phyloP scores from a whole-genome alignment of 2,329 filamentous ascomycete species.

The Diaporthe sp. region DNA sequence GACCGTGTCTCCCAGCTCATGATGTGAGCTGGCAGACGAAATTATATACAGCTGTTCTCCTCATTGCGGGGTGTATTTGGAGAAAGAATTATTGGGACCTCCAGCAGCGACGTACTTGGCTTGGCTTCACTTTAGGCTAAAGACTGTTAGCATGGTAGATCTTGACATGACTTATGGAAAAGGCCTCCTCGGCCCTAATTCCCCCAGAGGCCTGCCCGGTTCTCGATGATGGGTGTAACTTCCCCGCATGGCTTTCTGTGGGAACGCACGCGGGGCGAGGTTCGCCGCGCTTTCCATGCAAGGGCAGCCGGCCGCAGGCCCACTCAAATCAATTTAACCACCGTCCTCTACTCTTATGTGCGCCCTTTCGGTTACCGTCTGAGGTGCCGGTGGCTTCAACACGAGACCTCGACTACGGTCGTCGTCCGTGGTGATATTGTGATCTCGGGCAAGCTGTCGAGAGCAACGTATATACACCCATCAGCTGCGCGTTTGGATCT shows the following conservation, averaged over 20 bases:
- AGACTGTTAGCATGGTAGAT: slow-evolving; percentile 8
- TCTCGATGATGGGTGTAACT: neutral
- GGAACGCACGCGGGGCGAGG: neutral
- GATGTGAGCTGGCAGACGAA: neutral
- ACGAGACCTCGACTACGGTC: no score
- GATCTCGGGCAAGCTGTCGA: no score
- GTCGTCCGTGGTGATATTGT: no score
- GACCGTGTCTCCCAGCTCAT: neutral
- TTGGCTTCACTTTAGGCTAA: slow-evolving; percentile 17
- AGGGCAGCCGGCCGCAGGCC: neutral
- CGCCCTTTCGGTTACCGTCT: no score
- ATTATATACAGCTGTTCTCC: slow-evolving; percentile 1
- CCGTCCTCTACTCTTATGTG: no score
- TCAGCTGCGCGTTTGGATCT: no score
- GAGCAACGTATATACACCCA: no score
- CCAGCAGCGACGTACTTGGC: neutral
- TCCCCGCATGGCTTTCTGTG: slow-evolving; percentile 5
- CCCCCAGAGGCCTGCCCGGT: neutral
- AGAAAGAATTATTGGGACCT: neutral
- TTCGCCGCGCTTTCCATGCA: neutral
- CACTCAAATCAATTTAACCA: no score
- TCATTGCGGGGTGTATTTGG: neutral
- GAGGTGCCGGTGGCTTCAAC: no score
- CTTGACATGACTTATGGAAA: neutral
- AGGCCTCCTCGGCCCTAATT: neutral